Evolutionary conservation across 495 filamentous ascomycete species (phyloP).

Genomic region (Elasticomyces elasticus): DNA sequence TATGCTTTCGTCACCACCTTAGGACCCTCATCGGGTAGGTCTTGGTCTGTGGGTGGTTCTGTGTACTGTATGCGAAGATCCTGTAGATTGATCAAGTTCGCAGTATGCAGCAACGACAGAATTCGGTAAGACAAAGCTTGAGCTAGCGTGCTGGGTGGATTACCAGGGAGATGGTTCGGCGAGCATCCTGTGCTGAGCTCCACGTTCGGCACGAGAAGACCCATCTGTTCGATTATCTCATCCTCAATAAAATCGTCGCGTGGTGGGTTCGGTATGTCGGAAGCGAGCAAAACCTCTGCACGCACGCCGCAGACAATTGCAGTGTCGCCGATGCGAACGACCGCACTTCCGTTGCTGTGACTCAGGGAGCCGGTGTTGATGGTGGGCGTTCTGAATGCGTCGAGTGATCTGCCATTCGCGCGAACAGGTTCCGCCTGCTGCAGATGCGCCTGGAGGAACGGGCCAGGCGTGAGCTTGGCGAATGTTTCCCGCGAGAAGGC

Average conservation of each 20-base stretch:
- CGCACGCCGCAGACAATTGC: slow-evolving; percentile 85
- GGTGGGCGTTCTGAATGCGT: slow-evolving; percentile 56
- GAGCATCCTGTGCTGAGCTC: slow-evolving; percentile 83
- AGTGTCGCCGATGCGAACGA: slow-evolving; percentile 80
- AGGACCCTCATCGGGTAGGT: slow-evolving; percentile 32
- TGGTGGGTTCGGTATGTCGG: slow-evolving; percentile 49
- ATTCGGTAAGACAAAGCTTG: slow-evolving; percentile 75
- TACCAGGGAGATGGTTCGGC: slow-evolving; percentile 72
- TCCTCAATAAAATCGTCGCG: slow-evolving; percentile 8
- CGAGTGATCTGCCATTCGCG: slow-evolving; percentile 65
- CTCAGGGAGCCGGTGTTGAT: slow-evolving; percentile 72
- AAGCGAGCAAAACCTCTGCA: slow-evolving; percentile 68
- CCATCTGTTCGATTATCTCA: slow-evolving; percentile 41
- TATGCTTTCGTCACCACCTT: slow-evolving; percentile 59
- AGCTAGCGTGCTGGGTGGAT: slow-evolving; percentile 59
- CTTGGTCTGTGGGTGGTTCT: slow-evolving; percentile 36
- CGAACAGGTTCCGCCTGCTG: slow-evolving; percentile 45
- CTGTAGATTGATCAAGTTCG: slow-evolving; percentile 48
- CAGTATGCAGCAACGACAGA: slow-evolving; percentile 59
- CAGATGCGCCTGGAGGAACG: slow-evolving; percentile 83
- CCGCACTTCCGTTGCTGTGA: slow-evolving; percentile 78
- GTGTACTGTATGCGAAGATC: slow-evolving; percentile 63
- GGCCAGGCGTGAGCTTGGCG: slow-evolving; percentile 77
- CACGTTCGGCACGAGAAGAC: slow-evolving; percentile 83
- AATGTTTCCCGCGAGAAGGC: slow-evolving; percentile 73